Evolutionary conservation across 768 basidiomycete genomes (phyloP), one percentile per base, ranked within the genome.

Genomic region (Termitomyces sp.): DNA sequence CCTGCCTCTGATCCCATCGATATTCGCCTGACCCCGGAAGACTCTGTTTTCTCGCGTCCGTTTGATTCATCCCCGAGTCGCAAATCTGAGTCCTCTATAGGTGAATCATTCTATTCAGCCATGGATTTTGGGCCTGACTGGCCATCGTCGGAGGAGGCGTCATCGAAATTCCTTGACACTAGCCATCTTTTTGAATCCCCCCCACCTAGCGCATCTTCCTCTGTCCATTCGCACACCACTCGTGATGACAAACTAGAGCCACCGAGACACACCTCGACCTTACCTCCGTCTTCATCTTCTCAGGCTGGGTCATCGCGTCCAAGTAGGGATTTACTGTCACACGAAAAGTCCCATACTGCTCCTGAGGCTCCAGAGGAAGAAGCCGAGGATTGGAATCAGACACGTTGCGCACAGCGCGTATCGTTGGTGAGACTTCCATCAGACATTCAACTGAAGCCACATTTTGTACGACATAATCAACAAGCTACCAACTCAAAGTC

Each of bases 331-430:
- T 58, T 65, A 5, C 16, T 24, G n/a, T 60, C 70, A 13, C 84
- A 81, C 59, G 83, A 85, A 65, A 79, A 74, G 55, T 78, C 78
- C 66, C 77, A 75, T 64, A 79, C 78, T 24, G 78, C 76, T 35
- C 72, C 71, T 18, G 85, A 87, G 67, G 75, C 69, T 22, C 70
- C 71, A 32, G 81, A 82, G 49, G 91, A 93, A 71, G 81, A 88
- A 72, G 92, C 93, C n/a, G 92, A 94, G 71, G 88, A 89, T 55
- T 95, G 93, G 93, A 79, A 91, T 73, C 87, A 87, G 71, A 95
- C 93, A 1, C 86, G 88, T 52, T 89, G 88, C 39, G 92, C 91
- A 15, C 90, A 92, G 66, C 88, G 92, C 9, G 93, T 94, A 9
- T 94, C 92, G 11, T 77, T 94, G 46, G 89, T 93, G 48, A 82